Base-by-base conservation (phyloP, 2,329 filamentous ascomycete species). In the Akanthomyces uredinophilus region DNA sequence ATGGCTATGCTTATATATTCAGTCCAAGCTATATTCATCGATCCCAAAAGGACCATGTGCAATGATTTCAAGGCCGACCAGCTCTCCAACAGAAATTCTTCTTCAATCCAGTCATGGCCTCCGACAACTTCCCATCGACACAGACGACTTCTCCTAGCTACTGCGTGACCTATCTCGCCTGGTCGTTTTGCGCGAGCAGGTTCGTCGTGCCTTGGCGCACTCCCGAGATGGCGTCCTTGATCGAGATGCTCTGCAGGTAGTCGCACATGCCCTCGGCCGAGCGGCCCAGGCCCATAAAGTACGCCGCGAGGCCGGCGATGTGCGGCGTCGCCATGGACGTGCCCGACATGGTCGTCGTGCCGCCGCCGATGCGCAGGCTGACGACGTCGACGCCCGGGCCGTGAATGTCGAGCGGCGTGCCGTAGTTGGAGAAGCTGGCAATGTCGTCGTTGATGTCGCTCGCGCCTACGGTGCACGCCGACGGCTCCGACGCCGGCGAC, bases 401-500 rank as follows among this genome's bases (percentile, higher is more conserved):
- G 27, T 46, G 39, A 24, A 61, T 54, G 91, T 91, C 80, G 90
- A 90, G 78, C 27, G 49, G 7, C 35, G n/a, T 16, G 60, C 60
- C 60, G 14, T 56, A 78, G 70, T 81, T 81, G 61, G 75, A 78
- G 70, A 76, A 79, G 16, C 64, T 67, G 11, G 78, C 73, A 13
- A 71, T 69, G 18, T 66, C 64, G 64, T 78, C 74, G 29, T 66
- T 61, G 18, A 64, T 63, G 56, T 75, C 73, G 50, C 60, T 62
- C 24, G 64, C 65, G 18, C 66, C 68, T 24, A 69, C 68, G 11
- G 68, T 68, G 62, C 69, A 65, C 14, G 60, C 64, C 5, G 61
- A 58, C 8, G 65, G 60, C n/a, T 68, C 66, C 3, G 66, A 68
- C 1, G 64, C 64, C 14, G 66, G 65, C 2, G 65, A 67, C 20